Conservation (phyloP, 108 stramenopile genomes). For the Pelagomonas calceolata region DNA sequence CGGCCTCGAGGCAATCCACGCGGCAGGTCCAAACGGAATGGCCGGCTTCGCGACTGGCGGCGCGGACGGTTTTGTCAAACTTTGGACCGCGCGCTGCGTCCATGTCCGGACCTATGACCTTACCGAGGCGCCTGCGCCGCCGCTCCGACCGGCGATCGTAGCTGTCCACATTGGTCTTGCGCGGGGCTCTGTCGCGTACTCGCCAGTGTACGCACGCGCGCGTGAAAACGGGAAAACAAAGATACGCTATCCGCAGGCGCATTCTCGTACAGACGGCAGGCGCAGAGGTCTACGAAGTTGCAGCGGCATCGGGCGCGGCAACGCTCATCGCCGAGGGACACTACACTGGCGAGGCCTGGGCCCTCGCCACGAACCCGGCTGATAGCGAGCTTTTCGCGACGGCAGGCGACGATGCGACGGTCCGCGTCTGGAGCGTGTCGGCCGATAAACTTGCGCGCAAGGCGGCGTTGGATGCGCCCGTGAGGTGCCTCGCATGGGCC, state of each 20-base stretch:
- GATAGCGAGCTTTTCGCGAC: conserved; percentile 36
- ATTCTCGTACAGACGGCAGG: conserved; percentile 42
- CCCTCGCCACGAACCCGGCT: conserved; percentile 36
- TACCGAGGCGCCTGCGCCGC: conserved; percentile 12
- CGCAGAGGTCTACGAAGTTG: conserved; percentile 48
- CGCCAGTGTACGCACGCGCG: no score
- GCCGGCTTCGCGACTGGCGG: conserved; percentile 43
- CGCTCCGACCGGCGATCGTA: conserved; percentile 20
- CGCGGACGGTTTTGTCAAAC: conserved; percentile 36
- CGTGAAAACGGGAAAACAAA: no score
- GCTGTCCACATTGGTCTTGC: conserved; percentile 32
- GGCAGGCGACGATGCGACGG: conserved; percentile 40
- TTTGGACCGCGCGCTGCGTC: conserved; percentile 45
- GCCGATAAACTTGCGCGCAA: not conserved
- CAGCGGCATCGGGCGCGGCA: conserved; percentile 2
- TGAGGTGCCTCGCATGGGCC: conserved; percentile 17
- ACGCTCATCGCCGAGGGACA: conserved; percentile 30
- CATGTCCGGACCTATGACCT: conserved; percentile 42
- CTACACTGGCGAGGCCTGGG: conserved; percentile 42
- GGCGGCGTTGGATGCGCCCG: conserved; percentile 8
- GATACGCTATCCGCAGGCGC: no score
- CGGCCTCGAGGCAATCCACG: conserved; percentile 23
- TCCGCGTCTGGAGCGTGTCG: conserved; percentile 35
- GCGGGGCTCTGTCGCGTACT: conserved; percentile 22
- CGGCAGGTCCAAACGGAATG: conserved; percentile 2